phyloP scores from a whole-genome alignment of 257 asterid genomes.

The Hygrophila difformis region DNA sequence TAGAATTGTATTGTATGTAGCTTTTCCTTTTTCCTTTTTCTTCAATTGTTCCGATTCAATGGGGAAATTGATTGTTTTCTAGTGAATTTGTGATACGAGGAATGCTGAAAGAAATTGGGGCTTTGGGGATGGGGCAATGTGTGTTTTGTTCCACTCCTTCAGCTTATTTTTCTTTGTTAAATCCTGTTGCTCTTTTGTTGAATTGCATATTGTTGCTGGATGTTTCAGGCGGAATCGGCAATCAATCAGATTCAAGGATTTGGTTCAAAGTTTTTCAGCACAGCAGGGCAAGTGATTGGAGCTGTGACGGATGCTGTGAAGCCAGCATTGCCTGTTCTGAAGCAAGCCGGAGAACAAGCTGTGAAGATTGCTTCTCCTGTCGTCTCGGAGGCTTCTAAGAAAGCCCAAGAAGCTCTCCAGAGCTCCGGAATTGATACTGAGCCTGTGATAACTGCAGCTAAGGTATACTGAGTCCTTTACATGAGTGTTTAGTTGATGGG shows the following conservation, averaged over 20 bases:
- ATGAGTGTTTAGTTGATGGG: not conserved
- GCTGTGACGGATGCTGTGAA: constrained; percentile 52
- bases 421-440: constrained; percentile 74
- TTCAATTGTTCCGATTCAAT: too few species aligned
- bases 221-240: constrained; percentile 60
- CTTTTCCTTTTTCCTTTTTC: too few species aligned
- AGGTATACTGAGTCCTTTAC: constrained; percentile 27
- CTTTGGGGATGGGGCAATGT: not conserved
- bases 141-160: not conserved
- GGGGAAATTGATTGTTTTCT: not conserved
- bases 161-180: not conserved
- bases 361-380: constrained; percentile 75
- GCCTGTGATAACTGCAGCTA: constrained; percentile 70
- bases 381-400: constrained; percentile 74
- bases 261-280: constrained; percentile 41
- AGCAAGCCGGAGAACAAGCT: constrained; percentile 72
- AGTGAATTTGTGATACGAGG: not conserved
- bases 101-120: too few species aligned
- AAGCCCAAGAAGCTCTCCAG: constrained; percentile 88
- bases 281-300: constrained; percentile 51
- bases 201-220: constrained; percentile 14
- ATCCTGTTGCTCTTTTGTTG: constrained; percentile 4
- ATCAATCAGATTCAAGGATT: constrained; percentile 60
- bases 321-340: constrained; percentile 70
- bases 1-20: too few species aligned